A percentile compares a stretch with the other conserved stretches of the same genome.
These are phyloP conservation scores for Microbotryomycetes sp. DNA, from an alignment of 1,284 basidiomycete species.

Conservation along the genomic window DNA sequence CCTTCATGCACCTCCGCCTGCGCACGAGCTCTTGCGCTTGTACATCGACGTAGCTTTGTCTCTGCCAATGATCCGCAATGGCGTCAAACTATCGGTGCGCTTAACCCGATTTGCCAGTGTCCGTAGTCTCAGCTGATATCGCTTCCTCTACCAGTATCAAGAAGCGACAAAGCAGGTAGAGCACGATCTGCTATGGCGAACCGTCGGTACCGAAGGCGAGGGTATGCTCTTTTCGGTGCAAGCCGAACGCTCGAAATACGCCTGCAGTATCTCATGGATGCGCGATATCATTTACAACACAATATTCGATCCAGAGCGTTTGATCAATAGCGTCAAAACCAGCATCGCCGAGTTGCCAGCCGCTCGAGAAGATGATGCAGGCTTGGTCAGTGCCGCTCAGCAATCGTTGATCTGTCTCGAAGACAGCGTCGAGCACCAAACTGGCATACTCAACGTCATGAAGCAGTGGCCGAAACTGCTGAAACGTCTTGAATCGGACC, in stretches of 20 bases:
- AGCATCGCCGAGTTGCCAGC: slow-evolving; percentile 82
- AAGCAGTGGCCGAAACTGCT: slow-evolving; percentile 71
- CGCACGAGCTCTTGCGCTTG: slow-evolving; percentile 48
- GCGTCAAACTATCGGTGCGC: slow-evolving; percentile 63
- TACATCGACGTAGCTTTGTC: slow-evolving; percentile 85
- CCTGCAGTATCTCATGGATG: neutral
- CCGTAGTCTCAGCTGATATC: slow-evolving; percentile 81
- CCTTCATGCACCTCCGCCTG: slow-evolving; percentile 30
- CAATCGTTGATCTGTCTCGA: slow-evolving; percentile 49
- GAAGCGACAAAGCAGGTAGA: neutral
- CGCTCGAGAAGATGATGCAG: slow-evolving; percentile 78
- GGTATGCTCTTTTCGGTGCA: neutral
- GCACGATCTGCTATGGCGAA: neutral
- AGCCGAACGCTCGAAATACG: neutral
- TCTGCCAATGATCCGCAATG: slow-evolving; percentile 63
- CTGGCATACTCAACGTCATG: slow-evolving; percentile 61
- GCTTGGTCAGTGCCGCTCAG: slow-evolving; percentile 66
- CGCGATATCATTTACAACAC: slow-evolving; percentile 44
- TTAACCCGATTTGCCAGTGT: slow-evolving; percentile 83
- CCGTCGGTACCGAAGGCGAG: neutral
- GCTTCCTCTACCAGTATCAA: slow-evolving; percentile 54
- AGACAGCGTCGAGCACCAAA: slow-evolving; percentile 36
- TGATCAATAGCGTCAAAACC: slow-evolving; percentile 80
- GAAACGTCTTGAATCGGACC: slow-evolving; percentile 61
- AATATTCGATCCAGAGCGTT: slow-evolving; percentile 44